A percentile compares a stretch with the other conserved stretches of the same genome.
Conservation (phyloP, 2,329 filamentous ascomycete genomes). For the Madurella mycetomatis region DNA sequence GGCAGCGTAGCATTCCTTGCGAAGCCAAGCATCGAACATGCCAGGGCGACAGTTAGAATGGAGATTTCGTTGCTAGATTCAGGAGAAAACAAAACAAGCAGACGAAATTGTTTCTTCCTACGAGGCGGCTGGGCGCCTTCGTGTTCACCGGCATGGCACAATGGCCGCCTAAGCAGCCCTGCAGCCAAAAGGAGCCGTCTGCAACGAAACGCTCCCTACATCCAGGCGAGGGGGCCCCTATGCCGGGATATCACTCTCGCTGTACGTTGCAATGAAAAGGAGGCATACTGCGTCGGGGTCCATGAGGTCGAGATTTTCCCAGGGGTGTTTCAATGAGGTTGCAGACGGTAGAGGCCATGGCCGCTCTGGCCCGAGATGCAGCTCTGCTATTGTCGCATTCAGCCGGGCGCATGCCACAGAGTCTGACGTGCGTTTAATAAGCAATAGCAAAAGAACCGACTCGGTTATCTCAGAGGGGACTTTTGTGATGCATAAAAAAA, state of each 20-base stretch:
- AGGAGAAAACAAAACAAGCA: not conserved
- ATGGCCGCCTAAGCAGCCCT: not conserved
- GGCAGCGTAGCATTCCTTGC: not conserved
- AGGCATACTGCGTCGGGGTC: not conserved
- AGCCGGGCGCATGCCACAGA: slow-evolving; percentile 8
- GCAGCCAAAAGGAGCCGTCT: not conserved
- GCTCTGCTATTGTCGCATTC: slow-evolving; percentile 12
- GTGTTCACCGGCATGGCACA: not conserved
- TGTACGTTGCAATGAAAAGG: not conserved
- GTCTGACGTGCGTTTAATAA: slow-evolving; percentile 5
- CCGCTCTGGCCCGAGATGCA: slow-evolving; percentile 4
- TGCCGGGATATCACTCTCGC: not conserved
- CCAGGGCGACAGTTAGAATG: not conserved
- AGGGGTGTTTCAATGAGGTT: slow-evolving; percentile 16
- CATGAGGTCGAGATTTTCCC: slow-evolving; percentile 11
- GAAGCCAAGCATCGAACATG: not conserved
- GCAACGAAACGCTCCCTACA: not conserved
- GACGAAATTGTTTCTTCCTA: not conserved
- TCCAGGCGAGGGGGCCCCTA: not conserved
- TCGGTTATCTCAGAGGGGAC: not conserved
- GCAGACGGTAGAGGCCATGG: slow-evolving; percentile 7
- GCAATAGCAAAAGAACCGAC: not conserved
- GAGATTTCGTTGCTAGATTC: not conserved
- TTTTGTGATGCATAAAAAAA: not conserved
- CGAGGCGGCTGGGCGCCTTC: not conserved